Conservation (phyloP, 495 filamentous ascomycete genomes). For the Oleoguttula mirabilis region DNA sequence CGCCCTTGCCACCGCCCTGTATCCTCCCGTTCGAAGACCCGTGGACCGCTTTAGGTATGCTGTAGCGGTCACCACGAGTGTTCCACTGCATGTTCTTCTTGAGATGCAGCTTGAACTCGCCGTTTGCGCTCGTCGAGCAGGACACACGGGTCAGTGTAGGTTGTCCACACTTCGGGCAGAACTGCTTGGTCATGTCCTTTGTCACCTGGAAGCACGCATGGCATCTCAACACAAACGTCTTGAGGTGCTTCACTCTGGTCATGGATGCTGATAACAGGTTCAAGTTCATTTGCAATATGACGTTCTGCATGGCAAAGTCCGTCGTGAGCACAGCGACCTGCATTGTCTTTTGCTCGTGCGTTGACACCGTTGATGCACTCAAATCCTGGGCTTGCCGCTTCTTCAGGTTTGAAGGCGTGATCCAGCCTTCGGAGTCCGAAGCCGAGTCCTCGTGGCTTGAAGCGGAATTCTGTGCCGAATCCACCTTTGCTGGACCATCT, state of each 20-base stretch:
- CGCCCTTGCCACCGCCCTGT: conserved; percentile 62
- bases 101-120: conserved; percentile 75
- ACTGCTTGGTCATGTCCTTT: conserved; percentile 79
- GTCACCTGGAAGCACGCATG: conserved; percentile 85
- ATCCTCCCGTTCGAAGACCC: conserved; percentile 65
- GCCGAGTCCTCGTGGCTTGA: conserved; percentile 29
- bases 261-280: conserved; percentile 72
- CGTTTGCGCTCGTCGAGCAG: conserved; percentile 65
- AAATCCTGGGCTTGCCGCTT: conserved; percentile 62
- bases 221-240: conserved; percentile 81
- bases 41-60: conserved; percentile 79
- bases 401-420: conserved; percentile 85
- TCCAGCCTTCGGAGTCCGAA: conserved; percentile 75
- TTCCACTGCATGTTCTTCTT: conserved; percentile 97
- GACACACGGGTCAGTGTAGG: conserved; percentile 73
- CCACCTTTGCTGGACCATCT: conserved; percentile 3
- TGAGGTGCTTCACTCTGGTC: conserved; percentile 63
- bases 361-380: conserved; percentile 33
- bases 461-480: conserved; percentile 12
- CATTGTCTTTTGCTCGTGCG: conserved; percentile 48
- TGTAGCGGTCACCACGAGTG: conserved; percentile 76
- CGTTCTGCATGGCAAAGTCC: conserved; percentile 96
- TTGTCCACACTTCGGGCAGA: conserved; percentile 84
- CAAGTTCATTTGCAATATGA: conserved; percentile 84
- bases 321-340: conserved; percentile 80